Conservation (phyloP, 495 filamentous ascomycete species). For the Talaromyces ruber region DNA sequence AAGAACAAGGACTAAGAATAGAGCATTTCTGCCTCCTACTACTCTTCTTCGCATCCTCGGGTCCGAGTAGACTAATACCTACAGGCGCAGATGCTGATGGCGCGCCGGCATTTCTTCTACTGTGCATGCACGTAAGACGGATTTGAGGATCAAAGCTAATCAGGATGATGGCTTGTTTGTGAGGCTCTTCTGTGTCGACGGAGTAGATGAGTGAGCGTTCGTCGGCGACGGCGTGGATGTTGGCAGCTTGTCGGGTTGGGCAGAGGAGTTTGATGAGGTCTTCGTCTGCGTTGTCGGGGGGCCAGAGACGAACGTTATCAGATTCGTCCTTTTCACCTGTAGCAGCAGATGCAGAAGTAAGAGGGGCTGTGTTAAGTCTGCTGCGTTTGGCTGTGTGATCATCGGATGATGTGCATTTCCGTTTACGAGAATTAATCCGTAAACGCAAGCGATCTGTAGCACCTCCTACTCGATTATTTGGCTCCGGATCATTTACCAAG, state of each 20-base stretch:
- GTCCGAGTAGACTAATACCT: conserved; percentile 11
- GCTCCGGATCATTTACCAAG: conserved; percentile 50
- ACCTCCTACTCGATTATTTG: conserved; percentile 15
- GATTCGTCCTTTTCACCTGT: conserved; percentile 32
- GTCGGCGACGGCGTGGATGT: conserved; percentile 45
- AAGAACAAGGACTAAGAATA: conserved; percentile 6
- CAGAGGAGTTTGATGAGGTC: conserved; percentile 50
- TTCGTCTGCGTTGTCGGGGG: conserved; percentile 36
- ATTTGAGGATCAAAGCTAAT: conserved; percentile 56
- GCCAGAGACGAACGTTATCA: conserved; percentile 50
- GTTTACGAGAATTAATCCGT: conserved; percentile 39
- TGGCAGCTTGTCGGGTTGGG: conserved; percentile 37
- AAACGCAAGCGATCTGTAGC: conserved; percentile 42
- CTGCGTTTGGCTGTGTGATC: conserved; percentile 18
- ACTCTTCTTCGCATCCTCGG: not conserved
- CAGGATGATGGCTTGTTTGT: conserved; percentile 42
- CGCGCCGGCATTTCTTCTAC: not conserved
- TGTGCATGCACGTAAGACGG: conserved; percentile 24
- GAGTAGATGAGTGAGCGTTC: conserved; percentile 51
- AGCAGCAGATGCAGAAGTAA: not conserved
- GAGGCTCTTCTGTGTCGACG: conserved; percentile 23
- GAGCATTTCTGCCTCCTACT: conserved; percentile 8
- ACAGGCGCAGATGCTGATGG: not conserved
- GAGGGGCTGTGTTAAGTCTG: not conserved
- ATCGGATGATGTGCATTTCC: conserved; percentile 28